Evolutionary conservation across 306 rosid species (phyloP).

Genomic region (Fagus crenata): DNA sequence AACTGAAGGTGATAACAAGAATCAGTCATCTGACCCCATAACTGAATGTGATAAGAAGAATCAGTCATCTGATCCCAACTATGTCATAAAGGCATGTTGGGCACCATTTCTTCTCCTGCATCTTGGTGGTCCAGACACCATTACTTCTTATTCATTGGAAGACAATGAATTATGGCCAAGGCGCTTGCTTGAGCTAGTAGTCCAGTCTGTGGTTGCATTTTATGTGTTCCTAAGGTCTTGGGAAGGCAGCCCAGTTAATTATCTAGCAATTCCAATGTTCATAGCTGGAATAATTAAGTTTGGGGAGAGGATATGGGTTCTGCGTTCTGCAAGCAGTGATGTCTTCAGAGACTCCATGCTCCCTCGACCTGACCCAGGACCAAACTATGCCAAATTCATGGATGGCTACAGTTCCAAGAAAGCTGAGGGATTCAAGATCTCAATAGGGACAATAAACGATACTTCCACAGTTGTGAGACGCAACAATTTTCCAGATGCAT

Average conservation of each 20-base stretch:
- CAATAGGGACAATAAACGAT: no score
- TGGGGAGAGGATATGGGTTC: background rate
- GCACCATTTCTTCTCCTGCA: constrained; percentile 5
- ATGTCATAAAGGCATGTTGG: constrained; percentile 9
- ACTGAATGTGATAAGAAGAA: no score
- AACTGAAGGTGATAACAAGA: no score
- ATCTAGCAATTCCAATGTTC: background rate
- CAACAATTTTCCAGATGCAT: no score
- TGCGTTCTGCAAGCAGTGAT: background rate
- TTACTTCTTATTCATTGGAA: constrained; percentile 23
- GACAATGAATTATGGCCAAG: constrained; percentile 21
- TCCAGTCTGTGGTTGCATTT: background rate
- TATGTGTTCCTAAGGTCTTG: constrained; percentile 8
- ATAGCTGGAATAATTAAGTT: constrained; percentile 19
- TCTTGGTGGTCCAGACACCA: constrained; percentile 16
- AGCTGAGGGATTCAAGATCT: no score
- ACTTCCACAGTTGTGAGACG: no score
- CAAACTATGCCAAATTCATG: no score
- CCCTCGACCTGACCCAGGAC: no score
- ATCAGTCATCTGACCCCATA: no score
- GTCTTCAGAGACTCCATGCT: no score
- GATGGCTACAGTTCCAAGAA: no score
- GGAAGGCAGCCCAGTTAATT: background rate
- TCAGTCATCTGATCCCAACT: no score
- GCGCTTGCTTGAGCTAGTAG: background rate